phyloP scores from a whole-genome alignment of 768 basidiomycete species.

The Boletus eberwhitei region DNA sequence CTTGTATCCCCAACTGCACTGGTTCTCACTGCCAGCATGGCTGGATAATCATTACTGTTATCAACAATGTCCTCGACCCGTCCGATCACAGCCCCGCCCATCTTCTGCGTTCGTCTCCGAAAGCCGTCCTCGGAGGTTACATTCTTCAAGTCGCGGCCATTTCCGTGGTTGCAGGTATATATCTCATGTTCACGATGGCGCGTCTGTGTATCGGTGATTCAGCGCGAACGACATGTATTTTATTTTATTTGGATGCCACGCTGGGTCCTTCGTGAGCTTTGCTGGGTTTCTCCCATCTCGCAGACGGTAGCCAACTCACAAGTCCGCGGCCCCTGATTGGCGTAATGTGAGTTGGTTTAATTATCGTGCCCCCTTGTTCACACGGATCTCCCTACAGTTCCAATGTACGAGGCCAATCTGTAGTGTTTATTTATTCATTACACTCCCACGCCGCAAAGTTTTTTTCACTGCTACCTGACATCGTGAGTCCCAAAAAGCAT shows the following conservation, averaged over 20 bases:
- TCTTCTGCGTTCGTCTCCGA: background rate
- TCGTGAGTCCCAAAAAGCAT: slow-evolving; percentile 42
- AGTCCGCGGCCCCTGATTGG: slow-evolving; percentile 35
- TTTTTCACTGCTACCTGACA: slow-evolving; percentile 47
- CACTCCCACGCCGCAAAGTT: slow-evolving; percentile 32
- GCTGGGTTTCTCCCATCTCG: slow-evolving; percentile 39
- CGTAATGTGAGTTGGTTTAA: slow-evolving; percentile 28
- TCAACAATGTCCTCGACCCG: background rate
- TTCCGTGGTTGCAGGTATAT: slow-evolving; percentile 47
- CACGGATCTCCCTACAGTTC: slow-evolving; percentile 12
- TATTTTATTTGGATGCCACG: background rate
- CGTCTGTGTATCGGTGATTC: slow-evolving; percentile 49
- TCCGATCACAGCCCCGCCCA: background rate
- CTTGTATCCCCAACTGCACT: no score
- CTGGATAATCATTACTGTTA: background rate
- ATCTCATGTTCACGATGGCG: slow-evolving; percentile 60
- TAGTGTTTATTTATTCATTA: slow-evolving; percentile 43
- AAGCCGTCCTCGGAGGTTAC: background rate
- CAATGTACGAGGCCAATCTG: slow-evolving; percentile 16
- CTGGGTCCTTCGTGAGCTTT: slow-evolving; percentile 30
- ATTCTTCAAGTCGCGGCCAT: background rate
- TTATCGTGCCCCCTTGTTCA: slow-evolving; percentile 1
- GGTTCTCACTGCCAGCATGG: background rate
- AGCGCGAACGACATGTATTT: slow-evolving; percentile 3
- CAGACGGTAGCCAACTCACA: slow-evolving; percentile 28